Percentiles rank a stretch among this genome's conserved stretches.
Conservation (phyloP, 768 basidiomycete species). For the Ramaria rubella region DNA sequence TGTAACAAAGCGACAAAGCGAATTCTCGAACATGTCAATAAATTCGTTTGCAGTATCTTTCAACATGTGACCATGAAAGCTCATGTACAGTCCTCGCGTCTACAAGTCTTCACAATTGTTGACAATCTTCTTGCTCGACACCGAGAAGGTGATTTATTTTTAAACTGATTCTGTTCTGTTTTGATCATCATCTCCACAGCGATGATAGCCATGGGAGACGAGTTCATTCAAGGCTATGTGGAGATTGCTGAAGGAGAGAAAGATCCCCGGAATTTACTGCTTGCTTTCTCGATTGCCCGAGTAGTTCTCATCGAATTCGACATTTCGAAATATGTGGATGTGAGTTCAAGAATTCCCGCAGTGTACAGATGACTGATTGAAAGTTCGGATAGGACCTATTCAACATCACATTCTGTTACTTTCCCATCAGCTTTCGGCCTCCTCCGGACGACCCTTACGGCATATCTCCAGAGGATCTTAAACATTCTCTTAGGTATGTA, state of each 20-base stretch:
- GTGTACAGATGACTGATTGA: neutral
- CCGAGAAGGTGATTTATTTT: slow-evolving; percentile 46
- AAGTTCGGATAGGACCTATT: slow-evolving; percentile 61
- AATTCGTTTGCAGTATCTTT: slow-evolving; percentile 51
- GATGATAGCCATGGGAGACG: slow-evolving; percentile 62
- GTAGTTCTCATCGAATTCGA: slow-evolving; percentile 88
- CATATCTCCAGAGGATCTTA: slow-evolving; percentile 84
- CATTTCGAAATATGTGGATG: slow-evolving; percentile 67
- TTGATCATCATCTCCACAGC: slow-evolving; percentile 20
- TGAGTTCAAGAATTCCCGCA: slow-evolving; percentile 27
- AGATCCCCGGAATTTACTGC: slow-evolving; percentile 87
- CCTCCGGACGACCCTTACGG: slow-evolving; percentile 92
- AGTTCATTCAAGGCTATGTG: slow-evolving; percentile 72
- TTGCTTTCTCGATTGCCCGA: slow-evolving; percentile 84
- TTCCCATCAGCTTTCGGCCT: slow-evolving; percentile 94
- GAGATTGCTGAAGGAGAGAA: slow-evolving; percentile 90
- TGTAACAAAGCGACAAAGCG: slow-evolving; percentile 18
- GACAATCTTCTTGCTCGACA: slow-evolving; percentile 70
- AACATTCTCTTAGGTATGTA: slow-evolving; percentile 56
- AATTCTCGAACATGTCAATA: neutral
- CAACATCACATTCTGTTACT: slow-evolving; percentile 96
- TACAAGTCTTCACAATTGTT: slow-evolving; percentile 72
- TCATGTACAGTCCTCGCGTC: slow-evolving; percentile 75
- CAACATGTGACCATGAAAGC: slow-evolving; percentile 73
- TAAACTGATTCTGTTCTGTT: neutral